Percentiles rank a stretch among this genome's conserved stretches.
Evolutionary conservation across 2,329 filamentous ascomycete species (phyloP).

Genomic region (Phyllosticta paracitricarpa): DNA sequence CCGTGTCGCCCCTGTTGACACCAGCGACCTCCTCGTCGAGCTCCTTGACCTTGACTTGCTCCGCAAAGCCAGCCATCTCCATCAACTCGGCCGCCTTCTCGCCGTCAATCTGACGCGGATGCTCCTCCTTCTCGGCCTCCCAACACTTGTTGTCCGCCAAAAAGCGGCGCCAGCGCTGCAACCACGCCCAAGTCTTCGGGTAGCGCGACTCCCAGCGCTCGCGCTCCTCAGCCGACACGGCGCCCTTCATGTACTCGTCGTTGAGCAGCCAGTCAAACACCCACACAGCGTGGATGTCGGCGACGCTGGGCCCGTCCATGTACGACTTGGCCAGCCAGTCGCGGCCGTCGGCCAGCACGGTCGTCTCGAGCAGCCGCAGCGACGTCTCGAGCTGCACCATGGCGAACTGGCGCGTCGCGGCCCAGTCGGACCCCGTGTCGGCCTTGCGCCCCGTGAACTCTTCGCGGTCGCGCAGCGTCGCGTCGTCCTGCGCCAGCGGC

Average conservation of each 20-base stretch:
- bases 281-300: constrained; percentile 58
- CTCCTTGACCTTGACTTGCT: constrained; percentile 34
- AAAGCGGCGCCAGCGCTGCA: background rate
- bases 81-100: constrained; percentile 41
- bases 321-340: constrained; percentile 36
- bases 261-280: constrained; percentile 51
- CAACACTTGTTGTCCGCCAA: background rate
- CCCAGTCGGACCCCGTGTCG: constrained; percentile 24
- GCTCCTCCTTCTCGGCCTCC: constrained; percentile 12
- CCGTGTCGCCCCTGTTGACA: constrained; percentile 43
- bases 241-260: constrained; percentile 33
- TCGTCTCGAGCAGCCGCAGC: constrained; percentile 51
- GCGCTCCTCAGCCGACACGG: constrained; percentile 40
- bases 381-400: constrained; percentile 43
- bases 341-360: constrained; percentile 53
- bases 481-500: background rate
- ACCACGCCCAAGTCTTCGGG: background rate
- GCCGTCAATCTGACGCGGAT: constrained; percentile 37
- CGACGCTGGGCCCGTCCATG: constrained; percentile 45
- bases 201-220: background rate
- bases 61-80: constrained; percentile 19
- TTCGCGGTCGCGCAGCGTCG: background rate
- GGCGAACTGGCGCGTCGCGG: constrained; percentile 43
- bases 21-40: constrained; percentile 38
- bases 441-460: background rate